Evolutionary conservation across 1,284 basidiomycete genomes (phyloP), one percentile per base, ranked within the genome.

Genomic region (Moesziomyces parantarcticus): DNA sequence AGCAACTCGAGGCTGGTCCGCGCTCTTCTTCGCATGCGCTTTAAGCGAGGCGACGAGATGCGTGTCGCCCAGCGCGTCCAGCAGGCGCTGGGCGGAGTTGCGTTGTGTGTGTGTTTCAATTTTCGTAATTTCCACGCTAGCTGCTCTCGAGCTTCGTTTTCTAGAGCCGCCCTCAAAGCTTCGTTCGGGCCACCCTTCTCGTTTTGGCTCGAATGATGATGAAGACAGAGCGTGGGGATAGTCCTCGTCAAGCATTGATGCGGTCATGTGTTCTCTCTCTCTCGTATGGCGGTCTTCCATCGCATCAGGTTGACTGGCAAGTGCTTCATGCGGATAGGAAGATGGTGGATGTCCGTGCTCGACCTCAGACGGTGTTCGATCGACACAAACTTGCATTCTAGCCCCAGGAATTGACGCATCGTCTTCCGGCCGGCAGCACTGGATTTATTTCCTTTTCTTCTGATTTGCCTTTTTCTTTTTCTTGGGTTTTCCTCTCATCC

Each of bases 401-500:
- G 4, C 8, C 8, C 8, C 25, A 8, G 25, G 25, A 26, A 26
- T 26, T 26, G 25, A 26, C 25, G 25, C 5, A 26, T 26, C 5
- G 4, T 26, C 25, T 26, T 26, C 25, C 25, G 25, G 25, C 25
- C 25, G 25, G 25, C 25, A 26, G 25, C 25, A 8, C 25, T 26
- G 8, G 8, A 26, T 26, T 26, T 8, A 5, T 26, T 26, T 26
- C 25, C 4, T 5, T 26, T 8, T 26, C 8, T 26, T 26, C 8
- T 8, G 5, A 26, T 26, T 26, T 26, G 4, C 25, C 8, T 26
- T 26, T 26, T 8, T 8, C 8, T 26, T 26, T 26, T n/a, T 85
- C 84, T 48, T 93, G n/a, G n/a, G n/a, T 93, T 86, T 96, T 99
- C 88, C 99, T 99, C 97, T 97, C 95, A n/a, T n/a, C n/a, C n/a